Evolutionary conservation across 2,329 filamentous ascomycete species (phyloP).

Genomic region (Thelonectria blattea): DNA sequence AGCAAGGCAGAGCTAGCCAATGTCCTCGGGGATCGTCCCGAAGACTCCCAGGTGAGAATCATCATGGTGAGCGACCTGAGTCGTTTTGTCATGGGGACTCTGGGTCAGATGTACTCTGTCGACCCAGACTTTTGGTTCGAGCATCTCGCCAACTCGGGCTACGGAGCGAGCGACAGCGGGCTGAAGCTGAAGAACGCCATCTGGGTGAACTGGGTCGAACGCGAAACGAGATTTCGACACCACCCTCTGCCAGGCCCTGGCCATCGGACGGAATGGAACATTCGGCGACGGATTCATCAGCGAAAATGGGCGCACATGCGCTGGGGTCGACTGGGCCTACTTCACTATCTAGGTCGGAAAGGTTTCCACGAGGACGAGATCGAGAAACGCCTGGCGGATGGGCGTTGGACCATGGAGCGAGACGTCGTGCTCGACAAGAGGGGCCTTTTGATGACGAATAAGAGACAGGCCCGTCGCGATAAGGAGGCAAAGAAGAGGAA

Average conservation of each 20-base stretch:
- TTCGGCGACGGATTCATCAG: slow-evolving; percentile 20
- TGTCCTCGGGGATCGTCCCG: slow-evolving; percentile 24
- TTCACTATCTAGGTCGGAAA: slow-evolving; percentile 36
- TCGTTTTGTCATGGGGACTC: slow-evolving; percentile 39
- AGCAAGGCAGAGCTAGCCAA: slow-evolving; percentile 26
- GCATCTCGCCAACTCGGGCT: slow-evolving; percentile 37
- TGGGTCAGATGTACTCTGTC: slow-evolving; percentile 37
- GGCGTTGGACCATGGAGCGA: slow-evolving; percentile 33
- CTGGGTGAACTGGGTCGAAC: slow-evolving; percentile 40
- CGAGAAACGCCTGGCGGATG: slow-evolving; percentile 30
- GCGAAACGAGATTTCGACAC: slow-evolving; percentile 36
- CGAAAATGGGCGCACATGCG: slow-evolving; percentile 32
- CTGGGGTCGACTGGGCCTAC: slow-evolving; percentile 30
- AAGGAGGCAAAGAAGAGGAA: slow-evolving; percentile 18
- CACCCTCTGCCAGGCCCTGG: slow-evolving; percentile 30
- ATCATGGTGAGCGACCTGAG: slow-evolving; percentile 39
- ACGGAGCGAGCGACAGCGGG: slow-evolving; percentile 37
- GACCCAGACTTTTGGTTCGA: slow-evolving; percentile 42
- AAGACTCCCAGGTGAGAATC: slow-evolving; percentile 27
- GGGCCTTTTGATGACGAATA: slow-evolving; percentile 29
- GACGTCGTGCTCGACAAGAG: slow-evolving; percentile 33
- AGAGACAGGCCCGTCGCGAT: slow-evolving; percentile 15
- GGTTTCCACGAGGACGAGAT: slow-evolving; percentile 37
- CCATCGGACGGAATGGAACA: slow-evolving; percentile 35
- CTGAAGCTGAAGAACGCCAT: slow-evolving; percentile 39